Evolutionary conservation across 495 filamentous ascomycete species (phyloP), one percentile per base, ranked within the genome.

Genomic region (Sphaerosporella brunnea): DNA sequence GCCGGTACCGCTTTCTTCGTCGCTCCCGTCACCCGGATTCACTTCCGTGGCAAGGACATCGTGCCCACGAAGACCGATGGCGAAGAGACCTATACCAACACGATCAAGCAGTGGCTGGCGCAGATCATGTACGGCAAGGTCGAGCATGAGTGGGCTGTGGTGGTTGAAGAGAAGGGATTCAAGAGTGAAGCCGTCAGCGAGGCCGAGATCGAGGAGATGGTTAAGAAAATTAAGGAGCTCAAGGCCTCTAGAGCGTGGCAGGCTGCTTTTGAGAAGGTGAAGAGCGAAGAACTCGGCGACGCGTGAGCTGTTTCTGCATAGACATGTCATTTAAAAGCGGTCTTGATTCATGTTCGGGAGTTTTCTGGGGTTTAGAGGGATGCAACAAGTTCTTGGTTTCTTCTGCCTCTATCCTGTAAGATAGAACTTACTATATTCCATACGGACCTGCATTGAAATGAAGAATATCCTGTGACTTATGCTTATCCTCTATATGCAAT

Each of bases 1-100:
- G 77, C 79, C 34, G 87, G 87, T 8, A 94, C 87, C 55, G 87
- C 87, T 71, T 90, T 72, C 69, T 94, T 93, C 61, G 74, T 94
- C 56, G 74, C 74, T 42, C 77, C 84, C 8, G 74, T 92, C 30
- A 73, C 72, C 8, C 65, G 72, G 23, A 85, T 93, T 59, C 73
- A 78, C 55, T 82, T 80, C 62, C 75, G 76, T 30, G 75, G 77
- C 10, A 64, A 69, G 50, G 78, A 87, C 55, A 68, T 90, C 24
- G 61, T 68, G 40, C 72, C 87, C 41, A 68, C 60, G 18, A 37
- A 30, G 23, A 4, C 1, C 19, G 71, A 74, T 44, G 68, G 63
- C 11, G 71, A 66, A 23, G 81, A 80, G 18, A 47, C 50, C 0
- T 84, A 84, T 63, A 78, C 83, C 2, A 62, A 66, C 35, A 64